Evolutionary conservation across 2,329 filamentous ascomycete species (phyloP), one percentile per base, ranked within the genome.

Genomic region (Didymellaceae sp.): DNA sequence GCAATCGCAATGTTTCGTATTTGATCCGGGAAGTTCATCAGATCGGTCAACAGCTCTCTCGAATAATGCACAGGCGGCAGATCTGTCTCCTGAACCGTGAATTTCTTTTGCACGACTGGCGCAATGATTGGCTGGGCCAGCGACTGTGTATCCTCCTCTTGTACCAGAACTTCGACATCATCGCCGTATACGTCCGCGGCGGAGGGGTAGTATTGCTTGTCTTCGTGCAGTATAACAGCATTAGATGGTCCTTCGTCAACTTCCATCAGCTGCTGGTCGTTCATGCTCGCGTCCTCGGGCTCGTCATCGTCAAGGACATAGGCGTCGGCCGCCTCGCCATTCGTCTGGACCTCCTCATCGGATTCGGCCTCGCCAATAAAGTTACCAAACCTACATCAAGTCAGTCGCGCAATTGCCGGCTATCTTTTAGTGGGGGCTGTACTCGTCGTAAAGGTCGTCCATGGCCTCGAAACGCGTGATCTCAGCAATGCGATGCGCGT

Each of bases 181-280:
- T 86, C 83, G 43, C 94, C 94, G 72, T 97, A 99, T 32, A 96
- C 87, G 74, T 99, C 94, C 70, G 93, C 87, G 48, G 94, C 94
- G n/a, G 92, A 96, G 22, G 94, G 94, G 71, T 99, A 99, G 75
- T 99, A 99, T 73, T 97, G 94, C 75, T 99, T 99, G 78, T 99
- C 94, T 80, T 99, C 94, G 77, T 99, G 94, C 35, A 99, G 83
- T 50, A 99, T 84, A n/a, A 99, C 91, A 42, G 94, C 93, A 74
- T 97, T 99, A 5, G 92, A 97, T 3, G 93, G 90, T 11, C 89
- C 91, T 39, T 92, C 88, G 70, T 97, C 93, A 33, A 97, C 78
- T 67, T 97, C 90, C 93, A 99, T 97, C 64, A 94, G 78, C 76
- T 96, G 89, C 72, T 95, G 88, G 35, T 88, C 87, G 28, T 86